Conservation (phyloP, 192 early-diverging fungal species). For the Podila verticillata region DNA sequence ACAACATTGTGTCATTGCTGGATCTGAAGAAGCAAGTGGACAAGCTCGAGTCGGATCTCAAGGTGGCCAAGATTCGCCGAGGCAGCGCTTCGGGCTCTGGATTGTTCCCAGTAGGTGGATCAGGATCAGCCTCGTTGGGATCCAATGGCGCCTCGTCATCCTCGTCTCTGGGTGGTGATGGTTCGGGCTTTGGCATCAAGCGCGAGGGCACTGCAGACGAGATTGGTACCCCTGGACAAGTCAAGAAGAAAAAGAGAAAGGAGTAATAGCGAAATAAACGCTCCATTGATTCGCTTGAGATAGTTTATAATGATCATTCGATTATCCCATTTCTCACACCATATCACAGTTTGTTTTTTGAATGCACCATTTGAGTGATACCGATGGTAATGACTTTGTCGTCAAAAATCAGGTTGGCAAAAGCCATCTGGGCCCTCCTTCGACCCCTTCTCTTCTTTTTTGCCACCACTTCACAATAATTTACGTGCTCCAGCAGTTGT, state of each 20-base stretch:
- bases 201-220: conserved; percentile 42
- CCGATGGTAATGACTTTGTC: no score
- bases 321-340: no score
- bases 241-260: conserved; percentile 49
- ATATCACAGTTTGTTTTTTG: neutral
- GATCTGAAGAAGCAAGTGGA: conserved; percentile 88
- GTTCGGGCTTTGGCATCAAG: conserved; percentile 25
- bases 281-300: no score
- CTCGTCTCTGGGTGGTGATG: neutral
- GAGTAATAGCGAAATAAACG: conserved; percentile 7
- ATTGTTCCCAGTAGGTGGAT: conserved; percentile 47
- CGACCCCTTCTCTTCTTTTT: no score
- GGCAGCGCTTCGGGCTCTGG: conserved; percentile 47
- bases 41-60: conserved; percentile 80
- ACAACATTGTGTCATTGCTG: conserved; percentile 77
- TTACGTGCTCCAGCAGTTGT: no score
- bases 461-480: no score
- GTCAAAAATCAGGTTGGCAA: no score
- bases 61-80: conserved; percentile 51
- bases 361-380: no score
- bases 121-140: neutral
- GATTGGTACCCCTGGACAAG: conserved; percentile 12
- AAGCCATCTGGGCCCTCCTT: no score
- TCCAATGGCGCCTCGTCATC: neutral
- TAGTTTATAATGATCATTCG: no score